Base-by-base conservation (phyloP, 495 filamentous ascomycete species). In the Hypoxylon cercidicola region DNA sequence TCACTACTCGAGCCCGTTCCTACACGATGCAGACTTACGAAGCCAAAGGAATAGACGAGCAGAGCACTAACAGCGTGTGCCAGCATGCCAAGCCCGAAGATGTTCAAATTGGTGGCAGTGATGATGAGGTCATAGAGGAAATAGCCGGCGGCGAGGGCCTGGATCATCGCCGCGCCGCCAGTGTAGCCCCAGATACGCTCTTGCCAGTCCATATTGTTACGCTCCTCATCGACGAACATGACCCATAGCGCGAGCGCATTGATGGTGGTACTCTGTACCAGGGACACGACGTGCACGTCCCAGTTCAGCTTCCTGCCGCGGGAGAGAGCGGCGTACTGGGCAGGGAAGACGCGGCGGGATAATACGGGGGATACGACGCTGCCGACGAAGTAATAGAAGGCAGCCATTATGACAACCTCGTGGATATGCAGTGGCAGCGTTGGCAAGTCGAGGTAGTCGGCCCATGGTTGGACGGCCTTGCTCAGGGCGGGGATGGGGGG, bases 221-320 rank as follows among this genome's bases (percentile, higher is more conserved):
- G 84, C 79, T 97, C 92, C 44, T 88, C 75, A 76, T 97, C 95
- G 41, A 63, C 72, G 69, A 81, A 88, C 79, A 97, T 97, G 40
- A 93, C 87, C 88, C 89, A 97, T 32, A 99, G 74, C 12, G 93
- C 91, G 37, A 90, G 73, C 41, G 60, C 72, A 73, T 89, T 92
- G 78, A 99, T 92, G n/a, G 93, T 77, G 13, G 84, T 79, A 69
- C 87, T 89, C 80, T 99, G 95, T 15, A 91, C 79, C n/a, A 99
- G 78, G 12, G 92, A 96, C 19, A 98, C 96, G 68, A 97, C 90
- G 73, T 97, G 95, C 23, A 97, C 89, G 76, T 99, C 90, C 95
- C 95, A 99, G 84, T 94, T 98, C 63, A 94, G 78, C 74, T 84
- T 87, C 47, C 90, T 94, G 28, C 88, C 84, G 9, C 75, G 76